Base-by-base conservation (phyloP, 2,329 filamentous ascomycete species). In the Alternaria sp. region DNA sequence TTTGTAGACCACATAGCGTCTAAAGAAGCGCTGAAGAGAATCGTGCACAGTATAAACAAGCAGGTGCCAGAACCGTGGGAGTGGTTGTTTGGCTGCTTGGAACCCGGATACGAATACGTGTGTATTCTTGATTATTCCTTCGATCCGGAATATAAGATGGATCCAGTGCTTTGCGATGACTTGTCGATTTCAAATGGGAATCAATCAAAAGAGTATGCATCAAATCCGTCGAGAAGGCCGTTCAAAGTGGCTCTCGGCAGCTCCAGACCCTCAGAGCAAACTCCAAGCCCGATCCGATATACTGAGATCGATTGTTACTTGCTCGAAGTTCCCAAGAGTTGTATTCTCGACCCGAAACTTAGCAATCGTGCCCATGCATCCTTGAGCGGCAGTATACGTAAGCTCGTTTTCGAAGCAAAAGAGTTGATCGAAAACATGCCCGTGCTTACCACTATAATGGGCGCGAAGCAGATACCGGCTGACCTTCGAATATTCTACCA, bases 31-130 rank as follows among this genome's bases (percentile, higher is more conserved):
- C 28, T 58, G 33, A 2, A 42, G 17, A 48, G 26, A 17, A 46
- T 62, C 2, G 10, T 49, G 23, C 44, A 51, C 28, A 28, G 21
- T 4, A 60, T 58, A 37, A 60, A 57, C 26, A 54, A 41, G 24
- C 49, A 44, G 13, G n/a, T 55, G 4, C 29, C 8, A 3, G 39
- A 39, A 14, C 51, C 54, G 8, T 58, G 54, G 53, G 39, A 61
- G n/a, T 60, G 57, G 60, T 37, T 49, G 1, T 62, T 61, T 17
- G 54, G 54, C 13, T 17, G 23, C 4, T 14, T 63, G 17, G 34
- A 26, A 13, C 42, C 57, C 9, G 60, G 60, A 11, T 29, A 31
- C 24, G 62, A 65, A 33, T 62, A 54, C n/a, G 24, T 62, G 11
- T 60, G 56, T 45, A 34, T 60, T 3, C 44, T 62, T 4, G 45